Evolutionary conservation across 2,329 filamentous ascomycete genomes (phyloP).

Genomic region (Colletotrichum destructivum): DNA sequence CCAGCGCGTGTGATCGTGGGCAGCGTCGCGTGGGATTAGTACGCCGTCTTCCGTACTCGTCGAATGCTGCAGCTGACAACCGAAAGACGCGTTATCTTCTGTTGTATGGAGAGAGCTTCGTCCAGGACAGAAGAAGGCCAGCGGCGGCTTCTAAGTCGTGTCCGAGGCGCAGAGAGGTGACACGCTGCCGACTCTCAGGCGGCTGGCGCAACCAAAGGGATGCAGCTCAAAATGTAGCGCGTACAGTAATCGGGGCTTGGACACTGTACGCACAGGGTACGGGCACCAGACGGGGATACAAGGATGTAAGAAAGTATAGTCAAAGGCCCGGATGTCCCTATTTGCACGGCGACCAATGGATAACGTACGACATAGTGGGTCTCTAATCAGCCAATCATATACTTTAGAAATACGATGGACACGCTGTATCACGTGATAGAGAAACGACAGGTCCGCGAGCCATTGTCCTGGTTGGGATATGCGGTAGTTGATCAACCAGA

Average conservation of each 20-base stretch:
- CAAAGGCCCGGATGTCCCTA: not conserved
- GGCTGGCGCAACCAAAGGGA: conserved; percentile 27
- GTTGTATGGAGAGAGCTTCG: not conserved
- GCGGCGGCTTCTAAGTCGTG: not conserved
- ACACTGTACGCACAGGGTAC: not conserved
- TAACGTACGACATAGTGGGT: not conserved
- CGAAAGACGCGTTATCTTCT: not conserved
- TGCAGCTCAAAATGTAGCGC: conserved; percentile 15
- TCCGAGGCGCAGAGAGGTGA: conserved; percentile 21
- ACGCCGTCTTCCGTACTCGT: not conserved
- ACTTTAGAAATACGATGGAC: not conserved
- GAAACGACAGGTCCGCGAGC: not conserved
- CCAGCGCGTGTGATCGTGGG: conserved; percentile 3
- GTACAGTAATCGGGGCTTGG: conserved; percentile 5
- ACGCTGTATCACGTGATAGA: not conserved
- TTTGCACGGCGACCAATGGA: not conserved
- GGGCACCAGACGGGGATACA: not conserved
- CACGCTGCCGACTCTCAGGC: conserved; percentile 15
- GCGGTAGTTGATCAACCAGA: not conserved
- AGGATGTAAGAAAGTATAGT: not conserved
- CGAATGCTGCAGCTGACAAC: not conserved
- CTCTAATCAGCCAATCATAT: not conserved
- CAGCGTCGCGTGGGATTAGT: not conserved
- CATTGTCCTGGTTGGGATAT: not conserved
- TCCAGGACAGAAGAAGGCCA: not conserved